These are phyloP conservation scores for Tetrapisispora iriomotensis DNA, from an alignment of 805 yeast species.

Conservation along the genomic window DNA sequence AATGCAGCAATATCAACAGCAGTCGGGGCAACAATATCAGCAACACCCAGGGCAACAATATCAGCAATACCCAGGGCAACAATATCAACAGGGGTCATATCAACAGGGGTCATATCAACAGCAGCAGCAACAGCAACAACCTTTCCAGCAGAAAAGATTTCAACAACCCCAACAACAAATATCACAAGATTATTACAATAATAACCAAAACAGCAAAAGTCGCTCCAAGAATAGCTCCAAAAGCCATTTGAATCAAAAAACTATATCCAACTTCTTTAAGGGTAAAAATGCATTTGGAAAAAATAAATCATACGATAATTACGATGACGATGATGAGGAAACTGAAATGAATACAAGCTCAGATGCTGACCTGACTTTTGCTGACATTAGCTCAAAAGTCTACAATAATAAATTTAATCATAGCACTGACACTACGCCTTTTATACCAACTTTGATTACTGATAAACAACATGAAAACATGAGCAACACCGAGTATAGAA, in stretches of 20 bases:
- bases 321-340: slow-evolving; percentile 33
- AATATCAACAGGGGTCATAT: slow-evolving; percentile 6
- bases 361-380: slow-evolving; percentile 40
- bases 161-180: background rate
- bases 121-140: slow-evolving; percentile 9
- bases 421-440: slow-evolving; percentile 56
- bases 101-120: slow-evolving; percentile 5
- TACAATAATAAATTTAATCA: slow-evolving; percentile 47
- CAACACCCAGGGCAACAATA: slow-evolving; percentile 4
- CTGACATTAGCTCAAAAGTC: slow-evolving; percentile 52
- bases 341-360: slow-evolving; percentile 27
- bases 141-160: slow-evolving; percentile 9
- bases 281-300: slow-evolving; percentile 9
- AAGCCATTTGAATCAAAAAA: slow-evolving; percentile 15
- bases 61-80: slow-evolving; percentile 3
- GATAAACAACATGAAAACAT: slow-evolving; percentile 22
- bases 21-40: slow-evolving; percentile 5
- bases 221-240: too few relatives aligned
- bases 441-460: slow-evolving; percentile 57
- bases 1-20: background rate
- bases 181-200: background rate
- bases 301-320: slow-evolving; percentile 27
- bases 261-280: slow-evolving; percentile 19
- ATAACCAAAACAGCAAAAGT: too few relatives aligned
- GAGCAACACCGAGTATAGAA: slow-evolving; percentile 55